Conservation (phyloP, 306 rosid species). For the Hippophae rhamnoides region DNA sequence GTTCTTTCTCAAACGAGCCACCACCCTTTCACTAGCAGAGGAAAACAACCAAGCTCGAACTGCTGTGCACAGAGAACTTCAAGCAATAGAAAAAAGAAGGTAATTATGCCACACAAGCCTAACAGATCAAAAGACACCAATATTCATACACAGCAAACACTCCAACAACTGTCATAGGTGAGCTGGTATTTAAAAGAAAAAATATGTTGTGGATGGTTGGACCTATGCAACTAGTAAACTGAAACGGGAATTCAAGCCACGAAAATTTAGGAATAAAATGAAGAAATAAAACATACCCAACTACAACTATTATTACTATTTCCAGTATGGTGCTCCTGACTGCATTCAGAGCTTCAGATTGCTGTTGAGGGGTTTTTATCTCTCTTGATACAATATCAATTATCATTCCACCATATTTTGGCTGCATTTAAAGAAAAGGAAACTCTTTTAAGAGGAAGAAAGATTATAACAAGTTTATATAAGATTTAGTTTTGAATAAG, state of each 20-base stretch:
- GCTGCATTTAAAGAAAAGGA: conserved; percentile 11
- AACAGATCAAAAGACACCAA: background rate
- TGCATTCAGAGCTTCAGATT: conserved; percentile 30
- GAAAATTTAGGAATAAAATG: background rate
- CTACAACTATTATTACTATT: conserved; percentile 41
- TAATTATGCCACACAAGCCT: background rate
- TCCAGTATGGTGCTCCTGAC: conserved; percentile 54
- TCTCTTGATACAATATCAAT: conserved; percentile 26
- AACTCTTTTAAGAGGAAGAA: background rate
- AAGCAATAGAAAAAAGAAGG: conserved; percentile 12
- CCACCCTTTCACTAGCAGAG: conserved; percentile 77
- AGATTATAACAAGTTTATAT: background rate
- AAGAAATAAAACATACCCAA: conserved; percentile 39
- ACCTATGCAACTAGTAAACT: background rate
- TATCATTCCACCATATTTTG: conserved; percentile 23
- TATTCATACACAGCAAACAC: background rate
- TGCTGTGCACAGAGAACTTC: conserved; percentile 64
- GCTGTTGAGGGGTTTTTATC: conserved; percentile 22
- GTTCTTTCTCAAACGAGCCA: conserved; percentile 61
- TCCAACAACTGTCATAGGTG: too few species aligned
- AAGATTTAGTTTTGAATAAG: background rate
- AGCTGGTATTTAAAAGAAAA: too few species aligned
- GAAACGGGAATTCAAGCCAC: background rate
- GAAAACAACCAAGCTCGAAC: conserved; percentile 75
- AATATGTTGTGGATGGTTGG: background rate